Percentiles rank a stretch among this genome's conserved stretches.
Evolutionary conservation across 2,329 filamentous ascomycete species (phyloP).

Genomic region (Aspergillus pseudotamarii): DNA sequence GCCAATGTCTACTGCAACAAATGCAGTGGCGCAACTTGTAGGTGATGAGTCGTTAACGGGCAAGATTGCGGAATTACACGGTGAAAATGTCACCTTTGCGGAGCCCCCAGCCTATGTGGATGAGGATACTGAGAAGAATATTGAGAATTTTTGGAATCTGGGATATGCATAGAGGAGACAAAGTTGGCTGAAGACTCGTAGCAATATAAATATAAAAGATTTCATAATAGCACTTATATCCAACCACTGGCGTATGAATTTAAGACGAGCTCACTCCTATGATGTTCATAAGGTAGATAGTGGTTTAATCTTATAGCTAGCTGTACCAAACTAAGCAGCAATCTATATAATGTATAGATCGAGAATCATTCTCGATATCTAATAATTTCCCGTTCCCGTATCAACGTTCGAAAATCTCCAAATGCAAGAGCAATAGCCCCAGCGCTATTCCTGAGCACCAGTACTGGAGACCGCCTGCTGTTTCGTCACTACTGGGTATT

Average conservation of each 20-base stretch:
- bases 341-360: background rate
- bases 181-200: background rate
- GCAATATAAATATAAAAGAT: background rate
- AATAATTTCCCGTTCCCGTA: background rate
- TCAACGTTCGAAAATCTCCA: background rate
- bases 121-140: background rate
- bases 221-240: too few relatives aligned
- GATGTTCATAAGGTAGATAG: background rate
- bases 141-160: background rate
- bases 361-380: background rate
- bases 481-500: background rate
- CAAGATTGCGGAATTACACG: background rate
- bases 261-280: background rate
- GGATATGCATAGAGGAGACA: background rate
- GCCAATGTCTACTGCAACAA: background rate
- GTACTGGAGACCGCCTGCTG: background rate
- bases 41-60: background rate
- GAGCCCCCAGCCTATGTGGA: background rate
- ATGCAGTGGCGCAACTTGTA: background rate
- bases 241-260: too few relatives aligned
- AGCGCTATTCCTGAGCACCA: background rate
- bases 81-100: background rate
- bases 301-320: background rate
- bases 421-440: background rate
- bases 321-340: background rate